phyloP scores from a whole-genome alignment of 371 early-diverging fungal species.

The Blastocladiella emersonii region DNA sequence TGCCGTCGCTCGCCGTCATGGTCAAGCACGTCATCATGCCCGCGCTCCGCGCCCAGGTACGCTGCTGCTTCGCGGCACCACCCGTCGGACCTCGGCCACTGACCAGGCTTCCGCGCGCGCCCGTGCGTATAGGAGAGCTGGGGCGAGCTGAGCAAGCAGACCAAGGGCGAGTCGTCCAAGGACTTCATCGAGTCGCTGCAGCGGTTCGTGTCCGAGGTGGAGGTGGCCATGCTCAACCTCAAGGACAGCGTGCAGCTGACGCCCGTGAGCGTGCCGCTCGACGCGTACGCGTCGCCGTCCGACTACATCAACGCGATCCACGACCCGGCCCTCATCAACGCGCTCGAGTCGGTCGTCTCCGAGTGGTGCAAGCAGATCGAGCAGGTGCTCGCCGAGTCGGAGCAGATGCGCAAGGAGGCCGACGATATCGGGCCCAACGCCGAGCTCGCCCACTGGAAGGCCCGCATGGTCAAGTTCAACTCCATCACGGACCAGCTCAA shows the following conservation, averaged over 20 bases:
- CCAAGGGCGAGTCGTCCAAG: slow-evolving; percentile 28
- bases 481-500: slow-evolving; percentile 46
- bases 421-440: slow-evolving; percentile 51
- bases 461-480: slow-evolving; percentile 49
- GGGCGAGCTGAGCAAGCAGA: slow-evolving; percentile 31
- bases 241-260: slow-evolving; percentile 35
- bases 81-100: no score
- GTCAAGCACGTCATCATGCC: slow-evolving; percentile 42
- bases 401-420: slow-evolving; percentile 50
- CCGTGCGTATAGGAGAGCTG: slow-evolving; percentile 28
- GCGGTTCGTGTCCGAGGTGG: slow-evolving; percentile 33
- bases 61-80: no score
- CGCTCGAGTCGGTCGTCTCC: slow-evolving; percentile 32
- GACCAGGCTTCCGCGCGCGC: no score
- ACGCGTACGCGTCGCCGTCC: slow-evolving; percentile 28
- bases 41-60: slow-evolving; percentile 35
- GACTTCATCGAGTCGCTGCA: slow-evolving; percentile 35
- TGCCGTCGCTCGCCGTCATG: slow-evolving; percentile 33
- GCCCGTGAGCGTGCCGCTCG: slow-evolving; percentile 30
- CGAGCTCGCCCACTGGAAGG: slow-evolving; percentile 48
- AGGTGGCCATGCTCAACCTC: slow-evolving; percentile 42
- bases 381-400: slow-evolving; percentile 42
- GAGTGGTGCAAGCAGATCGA: slow-evolving; percentile 54
- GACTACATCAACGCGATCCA: slow-evolving; percentile 37
- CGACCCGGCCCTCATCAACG: slow-evolving; percentile 33